Conservation (phyloP, 176 grass and related monocot species). For the Cocos nucifera region DNA sequence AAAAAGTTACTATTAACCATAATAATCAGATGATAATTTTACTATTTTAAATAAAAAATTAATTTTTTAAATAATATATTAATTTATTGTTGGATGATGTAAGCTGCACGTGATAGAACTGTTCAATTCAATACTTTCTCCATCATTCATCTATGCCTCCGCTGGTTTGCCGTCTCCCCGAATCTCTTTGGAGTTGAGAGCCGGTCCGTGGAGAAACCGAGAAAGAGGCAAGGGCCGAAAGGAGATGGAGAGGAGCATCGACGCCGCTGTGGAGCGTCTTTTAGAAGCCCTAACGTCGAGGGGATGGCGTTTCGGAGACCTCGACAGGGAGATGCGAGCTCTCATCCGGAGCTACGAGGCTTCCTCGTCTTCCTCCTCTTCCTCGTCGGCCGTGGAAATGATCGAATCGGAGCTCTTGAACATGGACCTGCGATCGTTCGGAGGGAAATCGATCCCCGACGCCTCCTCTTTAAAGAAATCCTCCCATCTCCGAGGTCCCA, state of each 20-base stretch:
- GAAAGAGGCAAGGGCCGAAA: no score
- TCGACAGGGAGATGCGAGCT: slow-evolving; percentile 28
- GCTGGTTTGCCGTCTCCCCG: no score
- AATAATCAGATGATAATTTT: no score
- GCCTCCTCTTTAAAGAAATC: slow-evolving; percentile 29
- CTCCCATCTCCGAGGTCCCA: slow-evolving; percentile 54
- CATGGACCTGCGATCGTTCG: slow-evolving; percentile 58
- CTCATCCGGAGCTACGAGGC: slow-evolving; percentile 24
- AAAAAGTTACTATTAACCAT: no score
- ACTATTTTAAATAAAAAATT: no score
- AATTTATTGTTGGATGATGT: no score
- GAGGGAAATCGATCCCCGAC: slow-evolving; percentile 47
- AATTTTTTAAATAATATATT: no score
- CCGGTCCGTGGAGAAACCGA: no score
- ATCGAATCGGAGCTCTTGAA: slow-evolving; percentile 58
- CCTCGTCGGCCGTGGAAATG: slow-evolving; percentile 30
- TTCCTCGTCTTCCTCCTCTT: slow-evolving; percentile 19
- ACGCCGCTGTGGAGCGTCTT: slow-evolving; percentile 6
- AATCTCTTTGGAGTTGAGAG: no score
- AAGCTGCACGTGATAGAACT: no score
- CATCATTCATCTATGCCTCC: no score
- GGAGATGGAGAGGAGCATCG: background rate
- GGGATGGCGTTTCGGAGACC: slow-evolving; percentile 59
- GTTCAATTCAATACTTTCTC: no score
- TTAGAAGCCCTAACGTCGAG: slow-evolving; percentile 32